Base-by-base conservation (phyloP, 116 monocot species). In the Iris pallida region DNA sequence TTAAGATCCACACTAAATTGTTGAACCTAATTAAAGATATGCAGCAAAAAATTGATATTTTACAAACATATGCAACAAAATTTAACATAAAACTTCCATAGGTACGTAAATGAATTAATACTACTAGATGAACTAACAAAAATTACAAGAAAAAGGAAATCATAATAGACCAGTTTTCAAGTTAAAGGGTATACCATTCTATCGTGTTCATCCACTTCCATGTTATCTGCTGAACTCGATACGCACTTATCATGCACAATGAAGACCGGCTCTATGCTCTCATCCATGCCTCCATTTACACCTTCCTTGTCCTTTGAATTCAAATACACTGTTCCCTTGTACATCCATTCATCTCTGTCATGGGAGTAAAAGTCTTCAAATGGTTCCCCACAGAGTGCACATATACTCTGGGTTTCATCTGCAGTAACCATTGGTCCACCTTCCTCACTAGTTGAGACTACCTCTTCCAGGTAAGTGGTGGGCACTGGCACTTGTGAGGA, bases 341-440 rank as follows among this genome's bases (percentile, higher is more conserved):
- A 89, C 89, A 89, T 82, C 89, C 89, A 89, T 54, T 82, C 78
- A 66, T 85, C 85, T 61, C 69, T 78, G 40, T 56, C 70, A 47
- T 66, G 59, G 46, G 72, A 80, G 70, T 82, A 89, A 44, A 80
- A 61, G 55, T 89, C 89, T 57, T 85, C 85, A 73, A 89, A 89
- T 49, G 85, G 80, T 53, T 89, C 89, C n/a, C 89, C 89, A 71
- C 89, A 89, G 9, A 89, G 57, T 18, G 73, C 82, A 66, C 89
- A 89, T 54, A 85, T 73, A 45, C 80, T 57, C 54, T 89, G 89
- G 14, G 69, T 82, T 75, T 89, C 89, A 71, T 89, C 89, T 42
- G 89, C 85, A 75, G 82, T 72, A 56, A 89, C 89, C 85, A 82
- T 80, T 3, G 75, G 71, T 47, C 82, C 82, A 4, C 17, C 15